phyloP scores from a whole-genome alignment of 805 yeast genomes.

The Saccharomycopsis javanensis region DNA sequence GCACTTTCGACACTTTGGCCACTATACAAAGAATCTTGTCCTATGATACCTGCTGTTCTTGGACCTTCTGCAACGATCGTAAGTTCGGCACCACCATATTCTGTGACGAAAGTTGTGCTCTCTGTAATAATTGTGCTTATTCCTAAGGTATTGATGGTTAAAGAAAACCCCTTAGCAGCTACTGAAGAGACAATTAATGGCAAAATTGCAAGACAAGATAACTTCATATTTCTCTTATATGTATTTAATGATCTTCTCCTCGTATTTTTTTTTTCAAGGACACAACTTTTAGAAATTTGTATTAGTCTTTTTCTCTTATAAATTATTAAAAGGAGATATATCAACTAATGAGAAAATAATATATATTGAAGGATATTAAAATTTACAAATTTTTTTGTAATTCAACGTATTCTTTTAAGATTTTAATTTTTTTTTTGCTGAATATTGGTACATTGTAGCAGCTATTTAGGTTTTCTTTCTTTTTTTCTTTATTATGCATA shows the following conservation, averaged over 20 bases:
- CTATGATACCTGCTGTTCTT: not conserved
- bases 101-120: not conserved
- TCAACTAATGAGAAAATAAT: too few relatives aligned
- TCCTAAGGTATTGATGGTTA: not conserved
- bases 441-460: not conserved
- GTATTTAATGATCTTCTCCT: too few relatives aligned
- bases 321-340: too few relatives aligned
- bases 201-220: slow-evolving; percentile 49
- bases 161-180: slow-evolving; percentile 46
- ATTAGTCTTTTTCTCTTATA: too few relatives aligned
- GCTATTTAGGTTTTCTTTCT: not conserved
- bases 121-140: not conserved
- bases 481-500: not conserved
- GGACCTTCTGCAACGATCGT: not conserved
- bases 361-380: too few relatives aligned
- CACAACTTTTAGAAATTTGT: too few relatives aligned
- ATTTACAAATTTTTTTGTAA: too few relatives aligned
- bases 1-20: not conserved
- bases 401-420: too few relatives aligned
- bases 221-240: slow-evolving; percentile 40
- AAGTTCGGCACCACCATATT: not conserved
- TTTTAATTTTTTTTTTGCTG: too few relatives aligned
- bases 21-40: not conserved
- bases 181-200: slow-evolving; percentile 41
- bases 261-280: too few relatives aligned